These are phyloP conservation scores for Zangia roseola DNA, from an alignment of 768 basidiomycete genomes.

Conservation along the genomic window DNA sequence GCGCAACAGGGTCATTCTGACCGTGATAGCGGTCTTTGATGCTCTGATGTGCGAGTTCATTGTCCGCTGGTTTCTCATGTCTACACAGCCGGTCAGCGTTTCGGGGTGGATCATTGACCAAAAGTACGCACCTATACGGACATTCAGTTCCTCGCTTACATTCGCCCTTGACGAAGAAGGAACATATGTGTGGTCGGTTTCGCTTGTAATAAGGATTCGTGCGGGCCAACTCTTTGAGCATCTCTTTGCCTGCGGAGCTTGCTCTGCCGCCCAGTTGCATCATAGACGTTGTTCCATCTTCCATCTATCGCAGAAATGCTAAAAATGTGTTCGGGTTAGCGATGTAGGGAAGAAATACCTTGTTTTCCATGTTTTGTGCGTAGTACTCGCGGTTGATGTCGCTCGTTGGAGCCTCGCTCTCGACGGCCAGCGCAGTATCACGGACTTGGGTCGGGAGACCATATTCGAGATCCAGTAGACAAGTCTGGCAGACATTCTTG, in stretches of 20 bases:
- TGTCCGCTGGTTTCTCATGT: conserved; percentile 85
- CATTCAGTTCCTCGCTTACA: conserved; percentile 91
- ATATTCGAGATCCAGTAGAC: conserved; percentile 94
- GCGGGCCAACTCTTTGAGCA: conserved; percentile 92
- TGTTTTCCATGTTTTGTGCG: conserved; percentile 87
- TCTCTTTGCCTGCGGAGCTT: conserved; percentile 86
- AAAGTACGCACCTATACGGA: conserved; percentile 66
- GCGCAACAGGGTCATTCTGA: conserved; percentile 88
- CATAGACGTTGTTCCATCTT: conserved; percentile 61
- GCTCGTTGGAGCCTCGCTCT: conserved; percentile 90
- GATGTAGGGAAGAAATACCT: conserved; percentile 43
- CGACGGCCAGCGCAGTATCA: conserved; percentile 86
- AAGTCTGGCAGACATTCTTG: conserved; percentile 97
- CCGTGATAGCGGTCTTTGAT: conserved; percentile 95
- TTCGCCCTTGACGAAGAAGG: conserved; percentile 94
- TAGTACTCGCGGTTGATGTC: conserved; percentile 97
- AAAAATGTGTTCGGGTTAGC: neutral
- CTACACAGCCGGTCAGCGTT: conserved; percentile 36
- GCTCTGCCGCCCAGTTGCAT: conserved; percentile 56
- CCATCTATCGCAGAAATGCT: conserved; percentile 48
- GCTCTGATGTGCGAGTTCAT: conserved; percentile 86
- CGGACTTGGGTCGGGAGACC: conserved; percentile 95
- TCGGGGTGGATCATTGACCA: neutral
- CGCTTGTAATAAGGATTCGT: conserved; percentile 98
- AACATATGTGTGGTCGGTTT: conserved; percentile 91